phyloP scores from a whole-genome alignment of 805 yeast species.

The Danielozyma ontarioensis region DNA sequence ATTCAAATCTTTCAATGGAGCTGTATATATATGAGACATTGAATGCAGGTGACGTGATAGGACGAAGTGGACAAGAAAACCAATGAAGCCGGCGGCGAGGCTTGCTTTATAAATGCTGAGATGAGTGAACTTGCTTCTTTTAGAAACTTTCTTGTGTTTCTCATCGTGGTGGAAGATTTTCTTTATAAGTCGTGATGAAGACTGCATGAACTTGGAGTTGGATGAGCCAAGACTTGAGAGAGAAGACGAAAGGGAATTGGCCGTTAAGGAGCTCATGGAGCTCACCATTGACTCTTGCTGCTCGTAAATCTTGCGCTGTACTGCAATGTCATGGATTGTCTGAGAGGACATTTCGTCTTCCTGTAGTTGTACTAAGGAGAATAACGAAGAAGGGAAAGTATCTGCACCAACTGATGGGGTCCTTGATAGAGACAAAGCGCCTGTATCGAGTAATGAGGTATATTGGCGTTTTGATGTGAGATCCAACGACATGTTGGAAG shows the following conservation, averaged over 20 bases:
- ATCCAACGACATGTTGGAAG: constrained; percentile 17
- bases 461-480: constrained; percentile 4
- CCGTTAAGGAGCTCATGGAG: constrained; percentile 13
- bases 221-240: constrained; percentile 24
- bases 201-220: constrained; percentile 18
- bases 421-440: background rate
- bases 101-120: constrained; percentile 26
- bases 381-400: constrained; percentile 1
- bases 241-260: constrained; percentile 31
- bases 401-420: constrained; percentile 2
- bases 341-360: constrained; percentile 29
- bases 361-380: constrained; percentile 18
- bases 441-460: constrained; percentile 1
- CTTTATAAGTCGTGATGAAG: constrained; percentile 27
- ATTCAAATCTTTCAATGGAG: constrained; percentile 1
- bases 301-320: constrained; percentile 16
- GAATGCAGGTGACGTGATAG: constrained; percentile 16
- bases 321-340: constrained; percentile 18
- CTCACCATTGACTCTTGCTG: constrained; percentile 21
- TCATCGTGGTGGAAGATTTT: constrained; percentile 17
- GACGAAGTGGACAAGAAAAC: constrained; percentile 31
- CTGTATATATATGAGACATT: background rate
- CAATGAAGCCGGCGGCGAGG: constrained; percentile 35
- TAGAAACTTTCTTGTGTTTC: constrained; percentile 1
- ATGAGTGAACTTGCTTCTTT: constrained; percentile 8